These are phyloP conservation scores for Globisporangium uncinulatum DNA, from an alignment of 352 stramenopile species.

Conservation along the genomic window DNA sequence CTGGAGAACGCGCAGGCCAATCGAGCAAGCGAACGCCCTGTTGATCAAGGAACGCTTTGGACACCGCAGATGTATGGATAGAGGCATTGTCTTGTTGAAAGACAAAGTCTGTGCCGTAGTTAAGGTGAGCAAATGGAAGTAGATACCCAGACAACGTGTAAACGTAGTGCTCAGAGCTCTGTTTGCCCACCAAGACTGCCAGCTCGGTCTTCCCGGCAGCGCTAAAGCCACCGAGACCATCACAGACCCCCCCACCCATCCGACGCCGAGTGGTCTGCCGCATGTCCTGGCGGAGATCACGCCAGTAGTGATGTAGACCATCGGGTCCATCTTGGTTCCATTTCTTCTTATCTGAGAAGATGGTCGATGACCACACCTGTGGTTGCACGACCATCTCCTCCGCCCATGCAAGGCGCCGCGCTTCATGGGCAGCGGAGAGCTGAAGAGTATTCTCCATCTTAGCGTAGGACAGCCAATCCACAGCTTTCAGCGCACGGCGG, in stretches of 20 bases:
- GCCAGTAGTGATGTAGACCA: not conserved
- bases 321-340: not conserved
- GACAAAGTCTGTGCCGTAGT: conserved; percentile 11
- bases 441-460: not conserved
- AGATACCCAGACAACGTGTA: conserved; percentile 10
- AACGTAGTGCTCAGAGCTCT: conserved; percentile 5
- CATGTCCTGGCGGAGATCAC: not conserved
- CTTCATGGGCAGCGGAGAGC: not conserved
- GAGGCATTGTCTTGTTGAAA: conserved; percentile 16
- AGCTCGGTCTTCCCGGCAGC: conserved; percentile 3
- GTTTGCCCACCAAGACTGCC: conserved; percentile 3
- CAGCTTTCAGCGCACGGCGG: not conserved
- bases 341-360: conserved; percentile 1
- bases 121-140: conserved; percentile 7
- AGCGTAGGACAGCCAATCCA: not conserved
- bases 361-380: not conserved
- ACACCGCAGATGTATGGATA: conserved; percentile 11
- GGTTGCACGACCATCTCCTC: not conserved
- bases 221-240: conserved; percentile 16
- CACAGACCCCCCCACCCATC: conserved; percentile 1
- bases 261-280: not conserved
- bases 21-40: conserved; percentile 9
- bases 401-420: not conserved
- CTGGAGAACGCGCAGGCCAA: conserved; percentile 11
- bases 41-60: conserved; percentile 9